phyloP scores from a whole-genome alignment of 495 filamentous ascomycete genomes.

The Neurospora terricola region DNA sequence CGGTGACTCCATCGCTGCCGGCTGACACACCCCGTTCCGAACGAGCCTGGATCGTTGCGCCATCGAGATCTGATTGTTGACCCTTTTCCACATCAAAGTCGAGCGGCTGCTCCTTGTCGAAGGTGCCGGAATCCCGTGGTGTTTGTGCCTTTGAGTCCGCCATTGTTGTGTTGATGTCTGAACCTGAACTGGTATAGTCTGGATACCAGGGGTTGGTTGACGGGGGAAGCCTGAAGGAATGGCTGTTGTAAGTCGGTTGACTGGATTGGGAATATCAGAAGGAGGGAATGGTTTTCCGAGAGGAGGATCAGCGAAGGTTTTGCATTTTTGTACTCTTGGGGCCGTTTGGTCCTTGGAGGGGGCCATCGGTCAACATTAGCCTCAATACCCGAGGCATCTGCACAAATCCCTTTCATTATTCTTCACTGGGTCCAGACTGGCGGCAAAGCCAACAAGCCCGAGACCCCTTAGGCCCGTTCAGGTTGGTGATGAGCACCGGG shows the following conservation, averaged over 20 bases:
- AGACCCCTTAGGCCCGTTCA: neutral
- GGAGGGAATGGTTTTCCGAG: neutral
- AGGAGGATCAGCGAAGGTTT: neutral
- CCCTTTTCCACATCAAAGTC: slow-evolving; percentile 17
- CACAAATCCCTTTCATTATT: neutral
- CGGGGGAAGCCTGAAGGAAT: neutral
- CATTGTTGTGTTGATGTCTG: slow-evolving; percentile 6
- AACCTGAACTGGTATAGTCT: neutral
- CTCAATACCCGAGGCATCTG: neutral
- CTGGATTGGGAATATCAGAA: neutral
- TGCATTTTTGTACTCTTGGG: neutral
- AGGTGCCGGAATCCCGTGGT: slow-evolving; percentile 1
- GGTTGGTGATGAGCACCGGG: neutral
- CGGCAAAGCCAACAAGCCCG: neutral
- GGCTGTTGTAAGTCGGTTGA: neutral
- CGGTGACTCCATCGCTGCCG: neutral
- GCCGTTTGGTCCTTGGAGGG: neutral
- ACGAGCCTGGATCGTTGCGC: slow-evolving; percentile 10
- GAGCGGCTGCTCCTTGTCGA: neutral
- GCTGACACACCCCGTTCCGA: slow-evolving; percentile 2
- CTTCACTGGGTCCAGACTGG: neutral
- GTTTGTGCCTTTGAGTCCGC: slow-evolving; percentile 7
- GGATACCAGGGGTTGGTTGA: neutral
- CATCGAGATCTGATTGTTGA: slow-evolving; percentile 15
- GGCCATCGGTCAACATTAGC: neutral